Evolutionary conservation across 2,329 filamentous ascomycete species (phyloP).

Genomic region (Tolypocladium paradoxum): DNA sequence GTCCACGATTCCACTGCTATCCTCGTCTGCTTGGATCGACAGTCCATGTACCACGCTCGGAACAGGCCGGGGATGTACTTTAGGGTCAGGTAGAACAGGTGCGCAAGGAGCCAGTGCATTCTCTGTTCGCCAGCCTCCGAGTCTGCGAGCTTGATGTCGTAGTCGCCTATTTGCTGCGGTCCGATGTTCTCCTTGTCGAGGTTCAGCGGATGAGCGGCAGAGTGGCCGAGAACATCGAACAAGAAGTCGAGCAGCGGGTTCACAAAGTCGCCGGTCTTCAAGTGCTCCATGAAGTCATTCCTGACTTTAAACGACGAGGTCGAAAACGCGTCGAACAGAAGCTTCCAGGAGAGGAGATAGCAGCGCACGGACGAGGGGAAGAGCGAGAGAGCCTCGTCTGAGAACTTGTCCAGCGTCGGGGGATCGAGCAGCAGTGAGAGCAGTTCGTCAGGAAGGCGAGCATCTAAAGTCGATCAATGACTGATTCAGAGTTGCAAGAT

Average conservation of each 20-base stretch:
- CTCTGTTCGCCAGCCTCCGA: slow-evolving; percentile 58
- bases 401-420: slow-evolving; percentile 58
- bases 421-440: slow-evolving; percentile 73
- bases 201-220: slow-evolving; percentile 60
- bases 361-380: slow-evolving; percentile 63
- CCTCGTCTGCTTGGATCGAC: slow-evolving; percentile 69
- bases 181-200: slow-evolving; percentile 58
- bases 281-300: slow-evolving; percentile 65
- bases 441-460: slow-evolving; percentile 71
- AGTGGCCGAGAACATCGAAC: slow-evolving; percentile 77
- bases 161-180: slow-evolving; percentile 41
- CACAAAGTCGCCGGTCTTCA: slow-evolving; percentile 65
- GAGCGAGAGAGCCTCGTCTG: slow-evolving; percentile 52
- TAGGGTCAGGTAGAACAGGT: slow-evolving; percentile 76
- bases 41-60: slow-evolving; percentile 75
- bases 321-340: slow-evolving; percentile 78
- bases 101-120: slow-evolving; percentile 72
- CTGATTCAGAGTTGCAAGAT: background rate
- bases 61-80: slow-evolving; percentile 69
- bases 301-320: slow-evolving; percentile 74
- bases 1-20: slow-evolving; percentile 78
- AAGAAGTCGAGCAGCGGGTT: slow-evolving; percentile 63
- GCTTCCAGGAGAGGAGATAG: slow-evolving; percentile 81
- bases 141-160: slow-evolving; percentile 40
- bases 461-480: slow-evolving; percentile 26